phyloP scores from a whole-genome alignment of 2,329 filamentous ascomycete species.

The Apiospora phragmitis region DNA sequence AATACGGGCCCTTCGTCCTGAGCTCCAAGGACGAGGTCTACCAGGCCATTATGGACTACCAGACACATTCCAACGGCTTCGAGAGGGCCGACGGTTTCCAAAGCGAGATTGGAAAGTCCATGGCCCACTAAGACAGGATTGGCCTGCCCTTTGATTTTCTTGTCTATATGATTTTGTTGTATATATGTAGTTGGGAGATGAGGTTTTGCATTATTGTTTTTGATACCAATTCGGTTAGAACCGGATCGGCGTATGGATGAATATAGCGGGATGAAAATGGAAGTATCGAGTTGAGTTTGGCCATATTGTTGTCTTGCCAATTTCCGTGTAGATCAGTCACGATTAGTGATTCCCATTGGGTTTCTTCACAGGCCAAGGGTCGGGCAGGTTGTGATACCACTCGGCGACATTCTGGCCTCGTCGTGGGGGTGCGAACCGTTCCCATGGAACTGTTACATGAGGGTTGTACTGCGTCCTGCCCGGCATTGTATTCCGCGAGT shows the following conservation, averaged over 20 bases:
- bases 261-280: neutral
- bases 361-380: neutral
- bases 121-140: conserved; percentile 23
- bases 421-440: conserved; percentile 2
- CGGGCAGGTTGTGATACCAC: conserved; percentile 9
- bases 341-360: conserved; percentile 6
- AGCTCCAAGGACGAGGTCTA: conserved; percentile 63
- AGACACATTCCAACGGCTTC: conserved; percentile 66
- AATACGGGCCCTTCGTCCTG: conserved; percentile 71
- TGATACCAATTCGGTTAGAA: conserved; percentile 8
- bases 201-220: conserved; percentile 3
- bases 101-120: conserved; percentile 52
- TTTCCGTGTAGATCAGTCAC: neutral
- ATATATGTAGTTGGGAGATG: neutral
- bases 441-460: conserved; percentile 2
- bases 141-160: neutral
- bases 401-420: neutral
- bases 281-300: neutral
- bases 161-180: neutral
- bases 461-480: neutral
- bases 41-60: conserved; percentile 67
- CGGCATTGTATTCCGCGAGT: neutral
- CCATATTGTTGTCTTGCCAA: neutral
- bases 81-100: conserved; percentile 69
- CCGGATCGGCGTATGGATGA: neutral